Evolutionary conservation across 371 early-diverging fungal genomes (phyloP), one percentile per base, ranked within the genome.

Genomic region (Paramicrosporidium saccamoebae): DNA sequence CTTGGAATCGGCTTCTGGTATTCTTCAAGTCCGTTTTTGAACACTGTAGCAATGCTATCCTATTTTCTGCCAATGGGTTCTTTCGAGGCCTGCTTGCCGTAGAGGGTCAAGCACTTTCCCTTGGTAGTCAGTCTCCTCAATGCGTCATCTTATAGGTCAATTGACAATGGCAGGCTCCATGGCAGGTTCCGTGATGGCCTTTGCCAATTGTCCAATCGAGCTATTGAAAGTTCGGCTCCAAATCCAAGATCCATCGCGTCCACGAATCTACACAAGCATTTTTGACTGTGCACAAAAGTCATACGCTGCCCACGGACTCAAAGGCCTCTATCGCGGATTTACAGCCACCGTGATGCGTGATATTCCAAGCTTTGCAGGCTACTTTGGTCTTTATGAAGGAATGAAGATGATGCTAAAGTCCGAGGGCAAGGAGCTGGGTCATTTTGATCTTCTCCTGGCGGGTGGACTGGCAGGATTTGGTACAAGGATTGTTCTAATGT

Each of bases 1-100:
- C 50, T 60, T 25, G 79, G 77, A n/a, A 64, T 71, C 28, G 78
- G 74, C 20, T 52, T 74, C 17, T 71, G 71, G 64, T 61, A 42
- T 21, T 11, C 9, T 20, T 6, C 20, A 12, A 13, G 4, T 25
- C 21, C 24, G 12, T 10, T 24, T 26, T 20, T 21, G 16, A 8
- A 7, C 10, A 14, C 3, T 17, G 15, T 28, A 62, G 63, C 35
- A 77, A 75, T 40, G 75, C 77, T 0, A 67, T 74, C 14, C 48
- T 77, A 28, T 77, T 77, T 44, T 52, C 64, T 30, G 56, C 65
- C 16, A 69, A 75, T 35, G 69, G 65, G 14, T 48, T 46, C 22
- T 65, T 66, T 28, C 46, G 64, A 25, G 53, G 63, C 18, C 31
- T 58, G 29, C 31, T 77, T n/a, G n/a, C n/a, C 5, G 39, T 15